Base-by-base conservation (phyloP, 2,329 filamentous ascomycete species). In the Dothistroma pini region DNA sequence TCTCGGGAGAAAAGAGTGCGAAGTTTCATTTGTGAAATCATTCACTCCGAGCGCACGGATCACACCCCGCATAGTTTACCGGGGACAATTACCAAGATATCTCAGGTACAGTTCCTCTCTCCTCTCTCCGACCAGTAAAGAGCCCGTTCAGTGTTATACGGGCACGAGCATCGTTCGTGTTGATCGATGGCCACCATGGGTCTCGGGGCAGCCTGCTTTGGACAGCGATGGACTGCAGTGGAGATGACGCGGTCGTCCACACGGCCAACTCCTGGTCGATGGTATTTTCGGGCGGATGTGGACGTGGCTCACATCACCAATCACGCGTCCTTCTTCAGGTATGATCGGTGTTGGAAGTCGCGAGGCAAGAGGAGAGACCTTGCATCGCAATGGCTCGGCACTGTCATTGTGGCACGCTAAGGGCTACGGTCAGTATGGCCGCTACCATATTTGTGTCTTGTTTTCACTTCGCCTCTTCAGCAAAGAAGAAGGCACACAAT, bases 1-100 rank as follows among this genome's bases (percentile, higher is more conserved):
- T 52, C 41, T 64, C 60, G 62, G 62, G 48, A 32, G 50, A 66
- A 59, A 25, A 44, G 41, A 19, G 14, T 19, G 41, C 41, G 41
- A 44, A n/a, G 16, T 19, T 6, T 8, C 8, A 14, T n/a, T n/a
- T 5, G 41, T 44, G 41, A 19, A 44, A 9, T 44, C 41, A 44
- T 44, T 44, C 41, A 44, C 41, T 44, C n/a, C 41, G 14, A n/a
- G 14, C 41, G 41, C 41, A 44, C 41, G 41, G 41, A n/a, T 19
- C 41, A n/a, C 14, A 21, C 41, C 41, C 41, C 41, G 41, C 41
- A 44, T n/a, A 44, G n/a, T n/a, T 19, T 5, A 1, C 41, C 25
- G 6, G 25, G 25, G 25, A 29, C 25, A 29, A 29, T 6, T 29
- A 29, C 25, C 16, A 19, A 1, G 41, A 44, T 44, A 14, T 44